A percentile compares a stretch with the other conserved stretches of the same genome.
Evolutionary conservation across 2,329 filamentous ascomycete species (phyloP).

Genomic region (Aspergillus viridinutans): DNA sequence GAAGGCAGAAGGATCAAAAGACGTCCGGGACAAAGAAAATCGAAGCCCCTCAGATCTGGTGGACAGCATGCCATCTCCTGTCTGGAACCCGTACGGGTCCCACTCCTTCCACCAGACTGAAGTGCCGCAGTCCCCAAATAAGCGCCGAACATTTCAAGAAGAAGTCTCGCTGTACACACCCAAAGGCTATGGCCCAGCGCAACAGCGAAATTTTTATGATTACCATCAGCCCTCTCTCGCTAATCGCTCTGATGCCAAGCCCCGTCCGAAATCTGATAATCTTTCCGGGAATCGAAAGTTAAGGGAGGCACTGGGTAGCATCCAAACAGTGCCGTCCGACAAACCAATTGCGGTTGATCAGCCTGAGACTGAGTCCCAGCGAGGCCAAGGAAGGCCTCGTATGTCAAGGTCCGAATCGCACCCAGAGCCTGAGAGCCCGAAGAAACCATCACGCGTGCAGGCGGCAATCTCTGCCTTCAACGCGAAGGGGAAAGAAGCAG

Average conservation of each 20-base stretch:
- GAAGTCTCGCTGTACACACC: conserved; percentile 59
- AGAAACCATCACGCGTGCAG: conserved; percentile 55
- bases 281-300: conserved; percentile 41
- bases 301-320: conserved; percentile 29
- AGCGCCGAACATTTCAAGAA: conserved; percentile 45
- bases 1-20: conserved; percentile 52
- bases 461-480: conserved; percentile 62
- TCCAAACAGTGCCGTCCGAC: conserved; percentile 24
- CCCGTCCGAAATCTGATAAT: conserved; percentile 51
- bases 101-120: conserved; percentile 29
- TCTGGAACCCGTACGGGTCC: conserved; percentile 71
- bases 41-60: conserved; percentile 54
- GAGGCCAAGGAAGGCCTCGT: conserved; percentile 17
- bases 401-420: conserved; percentile 33
- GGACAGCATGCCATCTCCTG: conserved; percentile 58
- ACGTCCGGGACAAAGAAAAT: conserved; percentile 75
- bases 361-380: conserved; percentile 15
- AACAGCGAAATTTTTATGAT: conserved; percentile 59
- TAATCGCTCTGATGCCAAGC: conserved; percentile 36
- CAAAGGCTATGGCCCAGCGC: conserved; percentile 55
- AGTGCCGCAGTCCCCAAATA: conserved; percentile 43
- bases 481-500: conserved; percentile 48
- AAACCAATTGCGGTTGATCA: conserved; percentile 14
- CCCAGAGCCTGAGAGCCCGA: conserved; percentile 30
- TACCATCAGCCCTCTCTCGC: conserved; percentile 46